A percentile compares a stretch with the other conserved stretches of the same genome.
Conservation (phyloP, 2,329 filamentous ascomycete species). For the Emergomyces pasteurianus region DNA sequence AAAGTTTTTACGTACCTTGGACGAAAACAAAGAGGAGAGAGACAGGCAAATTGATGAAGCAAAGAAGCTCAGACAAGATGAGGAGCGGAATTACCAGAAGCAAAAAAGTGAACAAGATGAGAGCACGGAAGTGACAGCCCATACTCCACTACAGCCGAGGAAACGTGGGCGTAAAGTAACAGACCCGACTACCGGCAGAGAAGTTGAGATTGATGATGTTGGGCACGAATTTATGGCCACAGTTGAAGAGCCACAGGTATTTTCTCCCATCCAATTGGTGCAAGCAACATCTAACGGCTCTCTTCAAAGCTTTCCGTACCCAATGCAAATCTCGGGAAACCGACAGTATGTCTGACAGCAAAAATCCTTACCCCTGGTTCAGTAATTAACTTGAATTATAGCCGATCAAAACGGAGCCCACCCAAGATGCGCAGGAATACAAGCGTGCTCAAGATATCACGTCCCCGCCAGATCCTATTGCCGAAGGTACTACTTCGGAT, state of each 20-base stretch:
- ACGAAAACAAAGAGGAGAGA: slow-evolving; percentile 63
- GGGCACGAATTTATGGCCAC: slow-evolving; percentile 57
- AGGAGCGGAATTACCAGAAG: slow-evolving; percentile 7
- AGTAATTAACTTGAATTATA: slow-evolving; percentile 14
- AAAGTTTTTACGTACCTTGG: slow-evolving; percentile 68
- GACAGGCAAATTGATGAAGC: slow-evolving; percentile 59
- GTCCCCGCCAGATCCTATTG: slow-evolving; percentile 77
- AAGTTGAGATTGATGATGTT: slow-evolving; percentile 77
- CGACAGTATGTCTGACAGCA: slow-evolving; percentile 39
- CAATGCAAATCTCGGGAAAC: slow-evolving; percentile 74
- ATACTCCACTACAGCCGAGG: slow-evolving; percentile 32
- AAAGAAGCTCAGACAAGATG: slow-evolving; percentile 29
- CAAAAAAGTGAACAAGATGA: slow-evolving; percentile 17
- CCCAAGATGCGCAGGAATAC: slow-evolving; percentile 68
- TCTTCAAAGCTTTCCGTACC: slow-evolving; percentile 54
- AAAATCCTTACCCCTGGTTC: slow-evolving; percentile 2
- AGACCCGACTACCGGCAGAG: slow-evolving; percentile 75
- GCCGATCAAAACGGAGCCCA: slow-evolving; percentile 56
- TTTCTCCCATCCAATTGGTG: slow-evolving; percentile 5
- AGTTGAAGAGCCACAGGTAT: slow-evolving; percentile 59
- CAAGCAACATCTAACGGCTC: slow-evolving; percentile 4
- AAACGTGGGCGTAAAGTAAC: slow-evolving; percentile 52
- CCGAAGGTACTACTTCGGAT: slow-evolving; percentile 72
- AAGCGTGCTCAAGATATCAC: slow-evolving; percentile 77
- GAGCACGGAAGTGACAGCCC: slow-evolving; percentile 30